Conservation (phyloP, 2,329 filamentous ascomycete species). For the Chaetomium sp. region DNA sequence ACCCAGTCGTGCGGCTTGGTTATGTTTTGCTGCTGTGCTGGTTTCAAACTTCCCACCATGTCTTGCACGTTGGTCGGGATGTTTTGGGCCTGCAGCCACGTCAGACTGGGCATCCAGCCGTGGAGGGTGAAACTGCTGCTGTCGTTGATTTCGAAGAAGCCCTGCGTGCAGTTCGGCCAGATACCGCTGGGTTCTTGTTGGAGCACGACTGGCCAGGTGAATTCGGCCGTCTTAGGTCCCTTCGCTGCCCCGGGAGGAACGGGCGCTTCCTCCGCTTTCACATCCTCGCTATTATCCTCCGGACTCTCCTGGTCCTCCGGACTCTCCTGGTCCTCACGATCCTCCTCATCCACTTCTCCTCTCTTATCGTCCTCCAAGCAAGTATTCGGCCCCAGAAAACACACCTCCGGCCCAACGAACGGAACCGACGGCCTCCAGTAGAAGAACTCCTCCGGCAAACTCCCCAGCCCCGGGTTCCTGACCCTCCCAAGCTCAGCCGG, state of each 20-base stretch:
- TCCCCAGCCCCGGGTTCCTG: slow-evolving; percentile 24
- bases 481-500: slow-evolving; percentile 19
- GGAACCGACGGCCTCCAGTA: background rate
- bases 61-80: slow-evolving; percentile 29
- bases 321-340: background rate
- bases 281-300: background rate
- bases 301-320: background rate
- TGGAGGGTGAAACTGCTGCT: slow-evolving; percentile 38
- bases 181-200: slow-evolving; percentile 2
- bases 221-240: slow-evolving; percentile 11
- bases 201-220: slow-evolving; percentile 12
- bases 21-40: too few relatives aligned
- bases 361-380: slow-evolving; percentile 28
- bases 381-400: slow-evolving; percentile 39
- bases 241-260: background rate
- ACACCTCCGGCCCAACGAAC: slow-evolving; percentile 19
- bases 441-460: slow-evolving; percentile 25
- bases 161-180: slow-evolving; percentile 29
- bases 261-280: background rate
- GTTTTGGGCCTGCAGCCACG: slow-evolving; percentile 31
- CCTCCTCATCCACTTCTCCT: slow-evolving; percentile 6
- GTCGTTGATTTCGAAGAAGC: slow-evolving; percentile 33
- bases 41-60: slow-evolving; percentile 27
- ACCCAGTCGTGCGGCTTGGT: slow-evolving; percentile 21
- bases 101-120: slow-evolving; percentile 38